Conservation (phyloP, 139 green algal genomes). For the Edaphochlamys debaryana region DNA sequence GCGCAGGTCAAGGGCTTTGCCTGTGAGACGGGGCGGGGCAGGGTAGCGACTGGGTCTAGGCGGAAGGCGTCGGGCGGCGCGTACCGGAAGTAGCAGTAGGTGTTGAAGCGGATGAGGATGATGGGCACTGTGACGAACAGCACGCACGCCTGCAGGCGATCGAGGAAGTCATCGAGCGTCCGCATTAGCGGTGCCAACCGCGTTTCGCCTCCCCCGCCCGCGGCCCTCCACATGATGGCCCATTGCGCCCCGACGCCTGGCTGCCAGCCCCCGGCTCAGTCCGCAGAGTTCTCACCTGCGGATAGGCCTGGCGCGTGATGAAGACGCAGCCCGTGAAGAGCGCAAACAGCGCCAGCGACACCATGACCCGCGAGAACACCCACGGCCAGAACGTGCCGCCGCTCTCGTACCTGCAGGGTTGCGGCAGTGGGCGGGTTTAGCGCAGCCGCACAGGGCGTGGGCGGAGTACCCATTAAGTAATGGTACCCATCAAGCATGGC, state of each 20-base stretch:
- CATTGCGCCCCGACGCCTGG: constrained; percentile 3
- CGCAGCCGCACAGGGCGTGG: too few relatives aligned
- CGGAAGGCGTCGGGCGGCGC: too few relatives aligned
- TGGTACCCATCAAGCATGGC: too few relatives aligned
- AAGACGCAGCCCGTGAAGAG: constrained; percentile 79
- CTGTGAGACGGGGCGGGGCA: too few relatives aligned
- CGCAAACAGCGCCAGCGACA: constrained; percentile 53
- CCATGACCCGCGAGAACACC: constrained; percentile 59
- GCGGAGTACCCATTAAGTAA: too few relatives aligned
- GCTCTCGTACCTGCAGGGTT: constrained; percentile 67
- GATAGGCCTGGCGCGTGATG: constrained; percentile 69
- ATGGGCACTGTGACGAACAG: constrained; percentile 71
- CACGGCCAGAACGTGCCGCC: constrained; percentile 71
- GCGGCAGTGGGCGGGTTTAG: too few relatives aligned
- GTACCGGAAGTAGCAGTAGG: constrained; percentile 51
- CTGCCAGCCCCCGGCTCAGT: neutral
- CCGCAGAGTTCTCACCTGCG: constrained; percentile 47
- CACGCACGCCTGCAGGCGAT: constrained; percentile 56
- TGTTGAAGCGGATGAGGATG: constrained; percentile 75
- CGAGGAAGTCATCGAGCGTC: neutral
- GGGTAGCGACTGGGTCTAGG: too few relatives aligned
- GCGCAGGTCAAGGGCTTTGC: too few relatives aligned
- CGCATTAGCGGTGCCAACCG: neutral
- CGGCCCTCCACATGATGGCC: neutral
- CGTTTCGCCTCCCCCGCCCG: neutral